These are phyloP conservation scores for Nemania abortiva DNA, from an alignment of 2,329 filamentous ascomycete genomes.

Conservation along the genomic window DNA sequence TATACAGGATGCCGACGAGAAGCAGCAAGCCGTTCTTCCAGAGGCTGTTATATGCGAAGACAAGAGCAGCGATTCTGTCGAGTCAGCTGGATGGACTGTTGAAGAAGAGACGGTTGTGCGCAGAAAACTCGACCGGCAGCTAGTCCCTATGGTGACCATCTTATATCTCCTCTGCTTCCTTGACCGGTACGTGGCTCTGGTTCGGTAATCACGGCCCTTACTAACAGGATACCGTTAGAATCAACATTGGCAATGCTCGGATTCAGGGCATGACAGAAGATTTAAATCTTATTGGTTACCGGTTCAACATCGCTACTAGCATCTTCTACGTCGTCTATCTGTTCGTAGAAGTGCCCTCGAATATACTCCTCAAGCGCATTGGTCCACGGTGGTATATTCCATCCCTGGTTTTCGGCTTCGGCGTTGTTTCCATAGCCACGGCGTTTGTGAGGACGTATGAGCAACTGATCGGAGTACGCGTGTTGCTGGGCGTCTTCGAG, in stretches of 20 bases:
- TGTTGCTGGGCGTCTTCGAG: conserved; percentile 66
- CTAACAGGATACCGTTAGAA: conserved; percentile 46
- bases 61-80: conserved; percentile 47
- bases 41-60: conserved; percentile 46
- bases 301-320: conserved; percentile 69
- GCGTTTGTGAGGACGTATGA: conserved; percentile 64
- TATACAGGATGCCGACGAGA: conserved; percentile 43
- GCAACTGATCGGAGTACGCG: conserved; percentile 61
- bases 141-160: conserved; percentile 64
- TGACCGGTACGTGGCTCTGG: conserved; percentile 48
- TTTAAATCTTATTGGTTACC: conserved; percentile 60
- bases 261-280: conserved; percentile 66
- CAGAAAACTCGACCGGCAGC: conserved; percentile 65
- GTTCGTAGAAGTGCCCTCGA: conserved; percentile 66
- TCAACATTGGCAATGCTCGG: conserved; percentile 66
- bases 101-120: conserved; percentile 63
- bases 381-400: conserved; percentile 67
- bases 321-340: conserved; percentile 71
- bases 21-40: conserved; percentile 41
- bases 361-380: conserved; percentile 66
- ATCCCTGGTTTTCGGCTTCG: conserved; percentile 66
- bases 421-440: conserved; percentile 65
- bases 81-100: conserved; percentile 59
- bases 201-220: neutral
- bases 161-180: conserved; percentile 67